A percentile compares a stretch with the other conserved stretches of the same genome.
phyloP scores from a whole-genome alignment of 192 early-diverging fungal species.

The Geranomyces variabilis region DNA sequence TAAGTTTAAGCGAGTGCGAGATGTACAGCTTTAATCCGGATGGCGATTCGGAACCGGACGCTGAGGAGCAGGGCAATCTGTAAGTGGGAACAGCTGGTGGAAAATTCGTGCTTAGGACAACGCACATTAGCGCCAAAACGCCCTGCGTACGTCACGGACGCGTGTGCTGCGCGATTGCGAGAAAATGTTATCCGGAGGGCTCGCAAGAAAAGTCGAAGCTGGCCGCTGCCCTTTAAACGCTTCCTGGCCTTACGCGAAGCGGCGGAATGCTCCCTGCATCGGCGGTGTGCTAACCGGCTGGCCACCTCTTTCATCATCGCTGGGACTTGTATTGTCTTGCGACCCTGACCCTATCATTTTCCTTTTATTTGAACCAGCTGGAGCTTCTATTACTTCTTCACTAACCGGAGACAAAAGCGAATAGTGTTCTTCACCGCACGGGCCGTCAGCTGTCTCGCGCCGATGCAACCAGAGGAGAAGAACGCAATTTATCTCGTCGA shows the following conservation, averaged over 20 bases:
- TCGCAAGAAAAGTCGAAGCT: too few species aligned
- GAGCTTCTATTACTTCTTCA: slow-evolving; percentile 98
- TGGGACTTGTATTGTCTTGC: not conserved
- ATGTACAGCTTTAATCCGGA: slow-evolving; percentile 91
- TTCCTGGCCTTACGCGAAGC: too few species aligned
- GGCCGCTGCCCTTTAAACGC: too few species aligned
- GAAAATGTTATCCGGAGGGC: too few species aligned
- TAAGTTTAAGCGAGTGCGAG: slow-evolving; percentile 82
- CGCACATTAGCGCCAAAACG: not conserved
- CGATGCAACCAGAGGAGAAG: slow-evolving; percentile 58
- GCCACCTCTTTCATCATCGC: not conserved
- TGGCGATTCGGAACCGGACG: slow-evolving; percentile 86
- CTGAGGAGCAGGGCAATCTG: slow-evolving; percentile 80
- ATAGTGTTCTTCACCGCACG: slow-evolving; percentile 91
- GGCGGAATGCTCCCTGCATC: too few species aligned
- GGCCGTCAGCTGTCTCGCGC: slow-evolving; percentile 71
- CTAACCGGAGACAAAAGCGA: slow-evolving; percentile 86
- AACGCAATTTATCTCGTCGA: slow-evolving; percentile 41
- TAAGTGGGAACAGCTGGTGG: slow-evolving; percentile 49
- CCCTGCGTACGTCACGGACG: not conserved
- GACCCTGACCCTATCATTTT: too few species aligned
- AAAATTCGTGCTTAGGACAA: too few species aligned
- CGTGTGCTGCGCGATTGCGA: too few species aligned
- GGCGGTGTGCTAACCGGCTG: too few species aligned
- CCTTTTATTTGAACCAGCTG: too few species aligned